Evolutionary conservation across 2,329 filamentous ascomycete genomes (phyloP).

Genomic region (Cladophialophora psammophila): DNA sequence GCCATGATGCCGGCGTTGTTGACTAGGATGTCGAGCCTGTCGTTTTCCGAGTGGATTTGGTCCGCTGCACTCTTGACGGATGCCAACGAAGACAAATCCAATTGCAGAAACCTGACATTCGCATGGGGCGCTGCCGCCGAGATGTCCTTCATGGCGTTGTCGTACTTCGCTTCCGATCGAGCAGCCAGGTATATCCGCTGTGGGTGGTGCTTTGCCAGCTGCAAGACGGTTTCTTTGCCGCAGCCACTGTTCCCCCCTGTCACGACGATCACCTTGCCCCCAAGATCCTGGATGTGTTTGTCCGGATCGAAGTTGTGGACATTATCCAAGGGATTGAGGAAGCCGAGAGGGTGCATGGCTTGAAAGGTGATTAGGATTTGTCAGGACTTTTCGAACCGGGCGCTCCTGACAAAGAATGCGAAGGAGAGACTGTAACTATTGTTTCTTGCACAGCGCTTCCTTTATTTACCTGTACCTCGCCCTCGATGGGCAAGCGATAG

Average conservation of each 20-base stretch:
- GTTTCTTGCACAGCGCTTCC: background rate
- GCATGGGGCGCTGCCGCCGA: slow-evolving; percentile 39
- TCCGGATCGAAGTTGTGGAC: slow-evolving; percentile 49
- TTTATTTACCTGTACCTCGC: background rate
- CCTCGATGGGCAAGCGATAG: background rate
- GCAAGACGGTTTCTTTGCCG: slow-evolving; percentile 56
- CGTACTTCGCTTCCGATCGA: slow-evolving; percentile 48
- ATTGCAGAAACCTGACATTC: slow-evolving; percentile 48
- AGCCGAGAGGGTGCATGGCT: slow-evolving; percentile 21
- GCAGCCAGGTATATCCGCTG: slow-evolving; percentile 63
- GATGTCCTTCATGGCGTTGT: slow-evolving; percentile 49
- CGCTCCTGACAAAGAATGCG: background rate
- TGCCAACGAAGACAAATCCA: slow-evolving; percentile 43
- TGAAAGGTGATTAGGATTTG: background rate
- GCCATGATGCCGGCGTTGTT: slow-evolving; percentile 59
- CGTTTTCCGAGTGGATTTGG: slow-evolving; percentile 44
- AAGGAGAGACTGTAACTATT: background rate
- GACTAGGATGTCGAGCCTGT: slow-evolving; percentile 55
- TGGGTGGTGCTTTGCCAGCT: slow-evolving; percentile 60
- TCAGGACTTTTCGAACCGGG: background rate
- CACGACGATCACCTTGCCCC: slow-evolving; percentile 59
- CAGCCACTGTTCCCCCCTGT: slow-evolving; percentile 60
- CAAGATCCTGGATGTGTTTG: slow-evolving; percentile 55
- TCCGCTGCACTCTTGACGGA: slow-evolving; percentile 49
- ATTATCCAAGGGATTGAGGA: slow-evolving; percentile 26